Conservation (phyloP, 139 green algal genomes). For the Auxenochlorella protothecoides region DNA sequence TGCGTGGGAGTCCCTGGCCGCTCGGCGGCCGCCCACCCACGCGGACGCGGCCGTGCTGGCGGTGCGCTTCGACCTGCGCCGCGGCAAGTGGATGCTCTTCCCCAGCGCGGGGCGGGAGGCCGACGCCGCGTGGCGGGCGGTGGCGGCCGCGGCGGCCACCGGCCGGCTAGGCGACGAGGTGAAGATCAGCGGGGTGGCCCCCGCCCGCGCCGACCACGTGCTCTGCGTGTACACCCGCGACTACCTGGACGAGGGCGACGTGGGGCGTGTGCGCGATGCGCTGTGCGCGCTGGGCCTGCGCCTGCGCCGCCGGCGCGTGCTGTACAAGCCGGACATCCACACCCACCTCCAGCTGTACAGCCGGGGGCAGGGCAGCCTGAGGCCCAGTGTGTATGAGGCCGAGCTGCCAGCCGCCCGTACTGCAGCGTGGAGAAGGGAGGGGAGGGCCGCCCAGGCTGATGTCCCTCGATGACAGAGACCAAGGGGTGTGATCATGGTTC, state of each 20-base stretch:
- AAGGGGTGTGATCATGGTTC: not conserved
- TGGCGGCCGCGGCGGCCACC: not conserved
- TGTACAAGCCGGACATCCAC: conserved; percentile 27
- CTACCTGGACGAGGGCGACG: conserved; percentile 14
- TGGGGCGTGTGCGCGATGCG: not conserved
- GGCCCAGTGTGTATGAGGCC: conserved; percentile 10
- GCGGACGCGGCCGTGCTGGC: conserved; percentile 17
- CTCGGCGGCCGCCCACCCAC: not conserved
- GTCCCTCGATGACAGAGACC: too few species aligned
- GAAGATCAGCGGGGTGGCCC: conserved; percentile 19
- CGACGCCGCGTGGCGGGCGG: conserved; percentile 12
- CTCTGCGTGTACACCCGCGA: conserved; percentile 16
- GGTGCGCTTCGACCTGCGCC: not conserved
- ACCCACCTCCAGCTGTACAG: conserved; percentile 22
- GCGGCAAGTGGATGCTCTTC: conserved; percentile 20
- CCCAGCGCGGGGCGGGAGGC: conserved; percentile 8
- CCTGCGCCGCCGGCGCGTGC: conserved; percentile 10
- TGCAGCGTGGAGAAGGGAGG: not conserved
- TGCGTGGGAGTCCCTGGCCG: conserved; percentile 14
- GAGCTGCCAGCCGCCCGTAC: not conserved
- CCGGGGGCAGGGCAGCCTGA: conserved; percentile 1
- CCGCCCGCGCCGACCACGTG: conserved; percentile 8
- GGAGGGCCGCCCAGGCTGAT: too few species aligned
- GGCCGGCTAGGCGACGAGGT: conserved; percentile 1
- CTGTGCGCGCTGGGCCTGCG: not conserved